Evolutionary conservation across 2,329 filamentous ascomycete species (phyloP).

Genomic region (Curvularia hawaiiensis): DNA sequence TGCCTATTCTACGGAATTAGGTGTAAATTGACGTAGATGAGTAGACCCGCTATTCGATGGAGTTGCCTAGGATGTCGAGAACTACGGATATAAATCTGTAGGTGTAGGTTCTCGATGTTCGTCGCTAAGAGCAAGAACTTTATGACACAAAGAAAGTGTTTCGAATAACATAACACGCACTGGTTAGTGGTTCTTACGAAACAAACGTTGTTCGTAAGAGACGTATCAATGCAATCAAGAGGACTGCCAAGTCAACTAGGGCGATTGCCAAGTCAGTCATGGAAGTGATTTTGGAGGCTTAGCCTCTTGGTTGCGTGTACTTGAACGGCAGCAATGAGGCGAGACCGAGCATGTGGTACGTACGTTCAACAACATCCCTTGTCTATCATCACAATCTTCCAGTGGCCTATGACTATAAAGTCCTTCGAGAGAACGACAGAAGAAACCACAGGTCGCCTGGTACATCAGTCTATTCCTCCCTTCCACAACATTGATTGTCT

Average conservation of each 20-base stretch:
- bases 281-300: neutral
- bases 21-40: no score
- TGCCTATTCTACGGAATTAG: no score
- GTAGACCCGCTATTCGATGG: no score
- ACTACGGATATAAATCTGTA: no score
- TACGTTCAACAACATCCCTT: neutral
- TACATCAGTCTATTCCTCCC: neutral
- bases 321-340: neutral
- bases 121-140: no score
- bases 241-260: neutral
- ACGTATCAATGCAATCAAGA: no score
- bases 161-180: neutral
- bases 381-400: neutral
- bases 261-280: neutral
- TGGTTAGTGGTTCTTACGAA: no score
- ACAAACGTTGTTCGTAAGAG: neutral
- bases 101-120: no score
- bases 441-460: neutral
- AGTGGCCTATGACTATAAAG: neutral
- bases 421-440: neutral
- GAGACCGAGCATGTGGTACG: neutral
- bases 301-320: constrained; percentile 1
- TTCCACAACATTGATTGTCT: neutral
- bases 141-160: neutral
- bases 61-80: no score